phyloP scores from a whole-genome alignment of 352 stramenopile species.

The Stramenopiles sp. region DNA sequence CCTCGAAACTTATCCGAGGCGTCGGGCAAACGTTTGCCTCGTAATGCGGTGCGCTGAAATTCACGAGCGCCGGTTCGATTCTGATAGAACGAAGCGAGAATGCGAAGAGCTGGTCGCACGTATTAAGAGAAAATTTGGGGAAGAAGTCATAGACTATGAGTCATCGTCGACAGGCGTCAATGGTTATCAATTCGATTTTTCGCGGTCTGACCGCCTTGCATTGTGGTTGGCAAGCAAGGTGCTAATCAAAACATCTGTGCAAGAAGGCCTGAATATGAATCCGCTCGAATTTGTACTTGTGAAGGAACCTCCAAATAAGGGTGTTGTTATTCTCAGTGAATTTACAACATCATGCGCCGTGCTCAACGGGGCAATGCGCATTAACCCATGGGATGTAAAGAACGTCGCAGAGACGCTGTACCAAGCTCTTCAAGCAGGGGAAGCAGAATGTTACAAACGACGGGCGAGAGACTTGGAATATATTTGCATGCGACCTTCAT shows the following conservation, averaged over 20 bases:
- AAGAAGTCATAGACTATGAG: slow-evolving; percentile 56
- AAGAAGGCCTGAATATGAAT: slow-evolving; percentile 90
- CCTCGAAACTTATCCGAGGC: slow-evolving; percentile 76
- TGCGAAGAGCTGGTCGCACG: slow-evolving; percentile 52
- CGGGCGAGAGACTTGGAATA: slow-evolving; percentile 84
- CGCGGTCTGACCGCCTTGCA: slow-evolving; percentile 64
- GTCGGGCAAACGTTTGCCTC: slow-evolving; percentile 79
- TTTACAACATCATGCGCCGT: slow-evolving; percentile 86
- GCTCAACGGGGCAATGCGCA: slow-evolving; percentile 77
- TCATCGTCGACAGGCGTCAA: slow-evolving; percentile 50
- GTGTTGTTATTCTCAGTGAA: slow-evolving; percentile 86
- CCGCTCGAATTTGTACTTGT: slow-evolving; percentile 82
- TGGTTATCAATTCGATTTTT: too few relatives aligned
- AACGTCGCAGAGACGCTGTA: slow-evolving; percentile 58
- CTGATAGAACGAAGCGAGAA: too few relatives aligned
- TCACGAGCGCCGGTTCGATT: slow-evolving; percentile 46
- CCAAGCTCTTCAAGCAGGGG: slow-evolving; percentile 70
- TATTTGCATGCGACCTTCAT: too few relatives aligned
- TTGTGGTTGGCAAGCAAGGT: slow-evolving; percentile 84
- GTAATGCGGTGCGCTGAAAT: slow-evolving; percentile 65
- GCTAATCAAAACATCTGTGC: slow-evolving; percentile 79
- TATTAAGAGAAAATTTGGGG: slow-evolving; percentile 43
- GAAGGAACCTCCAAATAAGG: slow-evolving; percentile 39
- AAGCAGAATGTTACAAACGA: slow-evolving; percentile 59
- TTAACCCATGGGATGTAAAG: slow-evolving; percentile 92